phyloP scores from a whole-genome alignment of 441 rosid species.

The Populus hybrid region DNA sequence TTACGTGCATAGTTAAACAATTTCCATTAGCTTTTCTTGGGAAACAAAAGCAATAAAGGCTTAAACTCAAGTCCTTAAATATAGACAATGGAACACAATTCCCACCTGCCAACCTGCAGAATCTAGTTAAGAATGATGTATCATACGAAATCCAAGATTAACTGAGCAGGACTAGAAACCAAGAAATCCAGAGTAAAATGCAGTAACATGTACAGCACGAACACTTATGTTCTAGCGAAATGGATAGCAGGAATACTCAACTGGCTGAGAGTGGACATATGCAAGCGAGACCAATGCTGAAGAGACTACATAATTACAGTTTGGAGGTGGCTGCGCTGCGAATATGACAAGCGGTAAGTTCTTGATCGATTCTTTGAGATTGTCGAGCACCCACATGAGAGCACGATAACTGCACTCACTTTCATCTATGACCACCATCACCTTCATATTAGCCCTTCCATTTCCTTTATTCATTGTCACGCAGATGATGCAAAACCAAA shows the following conservation, averaged over 20 bases:
- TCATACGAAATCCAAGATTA: neutral
- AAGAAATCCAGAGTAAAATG: neutral
- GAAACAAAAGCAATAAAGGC: neutral
- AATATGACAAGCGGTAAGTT: slow-evolving; percentile 34
- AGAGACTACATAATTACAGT: slow-evolving; percentile 16
- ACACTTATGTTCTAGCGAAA: neutral
- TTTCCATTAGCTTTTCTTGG: neutral
- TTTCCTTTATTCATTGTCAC: neutral
- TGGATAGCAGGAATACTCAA: slow-evolving; percentile 13
- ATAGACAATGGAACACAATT: neutral
- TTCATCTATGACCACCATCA: slow-evolving; percentile 32
- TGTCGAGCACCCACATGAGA: slow-evolving; percentile 18
- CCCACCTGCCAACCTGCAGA: neutral
- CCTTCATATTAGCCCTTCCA: slow-evolving; percentile 2
- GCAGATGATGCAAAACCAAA: neutral
- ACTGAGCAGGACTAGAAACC: neutral
- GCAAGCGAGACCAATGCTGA: slow-evolving; percentile 35
- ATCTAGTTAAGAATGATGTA: neutral
- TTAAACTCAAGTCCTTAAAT: neutral
- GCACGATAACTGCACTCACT: slow-evolving; percentile 22
- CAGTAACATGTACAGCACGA: neutral
- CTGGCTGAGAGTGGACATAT: slow-evolving; percentile 41
- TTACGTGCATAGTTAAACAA: neutral
- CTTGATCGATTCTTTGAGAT: slow-evolving; percentile 16
- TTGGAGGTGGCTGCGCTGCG: slow-evolving; percentile 41